Conservation (phyloP, 179 eudicot species). For the Amaranthus tricolor region DNA sequence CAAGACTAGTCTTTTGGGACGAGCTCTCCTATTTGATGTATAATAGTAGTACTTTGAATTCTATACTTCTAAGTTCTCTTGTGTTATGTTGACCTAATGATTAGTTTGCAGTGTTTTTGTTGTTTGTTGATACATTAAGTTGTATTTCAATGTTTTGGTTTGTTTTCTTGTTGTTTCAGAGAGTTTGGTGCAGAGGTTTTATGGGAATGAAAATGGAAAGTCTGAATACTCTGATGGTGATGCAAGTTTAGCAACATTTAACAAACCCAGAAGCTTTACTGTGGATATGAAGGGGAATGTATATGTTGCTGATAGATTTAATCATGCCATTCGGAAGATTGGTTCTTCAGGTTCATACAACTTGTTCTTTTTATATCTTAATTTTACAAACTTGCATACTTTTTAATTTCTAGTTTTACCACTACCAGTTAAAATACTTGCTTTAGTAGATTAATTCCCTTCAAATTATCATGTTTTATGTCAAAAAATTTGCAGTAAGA, state of each 20-base stretch:
- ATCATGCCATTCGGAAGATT: conserved; percentile 62
- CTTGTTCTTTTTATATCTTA: neutral
- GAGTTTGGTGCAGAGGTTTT: conserved; percentile 34
- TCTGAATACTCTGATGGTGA: conserved; percentile 57
- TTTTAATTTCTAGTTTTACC: neutral
- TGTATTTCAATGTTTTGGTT: neutral
- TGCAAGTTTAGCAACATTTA: conserved; percentile 46
- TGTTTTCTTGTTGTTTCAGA: conserved; percentile 29
- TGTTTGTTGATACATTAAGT: neutral
- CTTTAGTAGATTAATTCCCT: neutral
- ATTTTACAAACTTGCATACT: neutral
- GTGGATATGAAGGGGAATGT: conserved; percentile 66
- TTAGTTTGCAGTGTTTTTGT: neutral
- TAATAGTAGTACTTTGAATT: too few species aligned
- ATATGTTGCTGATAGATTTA: conserved; percentile 61
- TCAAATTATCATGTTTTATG: too few species aligned
- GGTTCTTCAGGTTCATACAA: conserved; percentile 52
- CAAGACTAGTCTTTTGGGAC: too few species aligned
- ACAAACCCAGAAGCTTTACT: conserved; percentile 65
- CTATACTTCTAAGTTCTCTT: neutral
- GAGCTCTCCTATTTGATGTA: too few species aligned
- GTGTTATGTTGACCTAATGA: neutral
- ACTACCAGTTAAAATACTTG: neutral
- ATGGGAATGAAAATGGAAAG: conserved; percentile 47
- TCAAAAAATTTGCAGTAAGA: too few species aligned